These are phyloP conservation scores for Prunus armeniaca DNA, from an alignment of 306 rosid genomes.

Conservation along the genomic window DNA sequence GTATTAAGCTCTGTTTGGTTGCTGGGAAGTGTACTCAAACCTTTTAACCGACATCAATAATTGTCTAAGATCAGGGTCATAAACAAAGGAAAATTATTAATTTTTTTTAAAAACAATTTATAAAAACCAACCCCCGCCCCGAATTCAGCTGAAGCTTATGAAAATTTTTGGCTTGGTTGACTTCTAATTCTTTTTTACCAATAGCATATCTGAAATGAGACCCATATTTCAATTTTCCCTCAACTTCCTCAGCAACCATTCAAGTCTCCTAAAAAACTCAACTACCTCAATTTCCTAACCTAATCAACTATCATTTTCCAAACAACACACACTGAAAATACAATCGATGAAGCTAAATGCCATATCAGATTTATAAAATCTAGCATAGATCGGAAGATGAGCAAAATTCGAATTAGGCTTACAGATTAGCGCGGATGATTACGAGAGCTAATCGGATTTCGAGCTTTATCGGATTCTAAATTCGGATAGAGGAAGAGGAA, in stretches of 20 bases:
- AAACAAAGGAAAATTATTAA: not conserved
- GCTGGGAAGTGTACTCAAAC: not conserved
- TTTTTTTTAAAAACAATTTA: no score
- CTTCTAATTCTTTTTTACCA: not conserved
- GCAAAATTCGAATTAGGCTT: slow-evolving; percentile 22
- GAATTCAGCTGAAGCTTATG: not conserved
- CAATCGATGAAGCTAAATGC: not conserved
- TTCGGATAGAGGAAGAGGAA: slow-evolving; percentile 10
- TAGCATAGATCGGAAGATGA: not conserved
- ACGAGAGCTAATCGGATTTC: slow-evolving; percentile 12
- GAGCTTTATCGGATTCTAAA: slow-evolving; percentile 16
- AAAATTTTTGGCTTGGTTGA: not conserved
- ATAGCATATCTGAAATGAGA: not conserved
- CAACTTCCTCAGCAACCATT: not conserved
- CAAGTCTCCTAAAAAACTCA: not conserved
- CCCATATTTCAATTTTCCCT: not conserved
- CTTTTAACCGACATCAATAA: not conserved
- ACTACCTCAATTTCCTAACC: not conserved
- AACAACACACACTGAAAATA: slow-evolving; percentile 1
- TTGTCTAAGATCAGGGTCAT: not conserved
- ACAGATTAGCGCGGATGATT: slow-evolving; percentile 32
- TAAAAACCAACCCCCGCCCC: not conserved
- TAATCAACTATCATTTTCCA: not conserved
- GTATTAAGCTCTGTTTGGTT: not conserved
- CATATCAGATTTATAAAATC: slow-evolving; percentile 2